phyloP scores from a whole-genome alignment of 2,329 filamentous ascomycete species.

The Apiospora pterosperma region DNA sequence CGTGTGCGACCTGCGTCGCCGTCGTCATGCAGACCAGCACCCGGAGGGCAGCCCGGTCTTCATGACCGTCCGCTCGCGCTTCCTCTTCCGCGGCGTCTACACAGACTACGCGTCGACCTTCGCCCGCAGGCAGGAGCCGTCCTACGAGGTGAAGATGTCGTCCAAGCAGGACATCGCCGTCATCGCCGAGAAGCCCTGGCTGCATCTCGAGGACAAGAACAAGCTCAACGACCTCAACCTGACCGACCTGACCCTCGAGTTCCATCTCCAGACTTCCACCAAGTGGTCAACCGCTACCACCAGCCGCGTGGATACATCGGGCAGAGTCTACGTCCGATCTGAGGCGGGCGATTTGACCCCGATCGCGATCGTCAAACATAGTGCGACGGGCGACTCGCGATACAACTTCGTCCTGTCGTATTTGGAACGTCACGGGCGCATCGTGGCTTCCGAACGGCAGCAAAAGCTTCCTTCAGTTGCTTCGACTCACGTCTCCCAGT shows the following conservation, averaged over 20 bases:
- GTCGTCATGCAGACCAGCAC: conserved; percentile 51
- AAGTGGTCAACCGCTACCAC: conserved; percentile 87
- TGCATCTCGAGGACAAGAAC: conserved; percentile 76
- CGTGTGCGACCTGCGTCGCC: conserved; percentile 71
- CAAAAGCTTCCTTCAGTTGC: neutral
- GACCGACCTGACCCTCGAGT: conserved; percentile 71
- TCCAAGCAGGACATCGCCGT: conserved; percentile 88
- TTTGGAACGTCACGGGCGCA: conserved; percentile 57
- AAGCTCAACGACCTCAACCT: conserved; percentile 58
- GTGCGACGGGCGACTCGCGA: conserved; percentile 88
- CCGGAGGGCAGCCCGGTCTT: conserved; percentile 63
- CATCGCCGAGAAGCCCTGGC: conserved; percentile 94
- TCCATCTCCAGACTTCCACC: conserved; percentile 85
- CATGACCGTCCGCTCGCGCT: conserved; percentile 97
- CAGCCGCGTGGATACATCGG: conserved; percentile 83
- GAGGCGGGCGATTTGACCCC: conserved; percentile 80
- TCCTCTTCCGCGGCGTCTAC: conserved; percentile 89
- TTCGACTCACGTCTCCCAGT: neutral
- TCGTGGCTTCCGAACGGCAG: neutral
- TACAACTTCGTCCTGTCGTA: conserved; percentile 89
- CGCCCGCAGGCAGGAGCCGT: conserved; percentile 89
- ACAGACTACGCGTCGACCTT: conserved; percentile 94
- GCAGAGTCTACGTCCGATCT: conserved; percentile 56
- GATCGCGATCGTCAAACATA: conserved; percentile 92
- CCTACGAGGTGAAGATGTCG: conserved; percentile 81